Evolutionary conservation across 208 protist genomes (phyloP).

Genomic region (Acanthamoeba triangularis): DNA sequence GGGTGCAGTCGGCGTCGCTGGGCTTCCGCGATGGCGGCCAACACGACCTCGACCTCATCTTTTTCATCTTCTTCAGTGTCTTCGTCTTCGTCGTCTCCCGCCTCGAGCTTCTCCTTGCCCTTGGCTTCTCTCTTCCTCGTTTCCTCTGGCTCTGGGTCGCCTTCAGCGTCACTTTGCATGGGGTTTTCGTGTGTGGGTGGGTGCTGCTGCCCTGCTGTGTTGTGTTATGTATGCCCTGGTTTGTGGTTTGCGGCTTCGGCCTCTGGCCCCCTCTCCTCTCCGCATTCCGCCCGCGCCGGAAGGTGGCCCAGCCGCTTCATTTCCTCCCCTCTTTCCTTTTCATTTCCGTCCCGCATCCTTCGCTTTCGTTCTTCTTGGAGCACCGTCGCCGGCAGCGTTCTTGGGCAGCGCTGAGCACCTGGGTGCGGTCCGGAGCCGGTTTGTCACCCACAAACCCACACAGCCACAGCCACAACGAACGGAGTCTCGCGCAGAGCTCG

Average conservation of each 20-base stretch:
- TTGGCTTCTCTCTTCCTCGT: not conserved
- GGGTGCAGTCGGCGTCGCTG: not conserved
- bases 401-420: not conserved
- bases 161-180: not conserved
- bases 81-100: not conserved
- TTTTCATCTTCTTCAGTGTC: not conserved
- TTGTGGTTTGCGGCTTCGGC: too few relatives aligned
- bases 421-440: too few relatives aligned
- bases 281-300: too few relatives aligned
- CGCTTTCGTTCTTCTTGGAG: not conserved
- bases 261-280: too few relatives aligned
- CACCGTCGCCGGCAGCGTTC: not conserved
- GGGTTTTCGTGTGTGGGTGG: not conserved
- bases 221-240: too few relatives aligned
- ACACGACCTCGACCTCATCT: slow-evolving; percentile 14
- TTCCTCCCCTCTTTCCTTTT: not conserved
- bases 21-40: not conserved
- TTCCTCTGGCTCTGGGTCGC: not conserved
- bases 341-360: not conserved
- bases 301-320: not conserved
- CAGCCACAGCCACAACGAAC: too few relatives aligned
- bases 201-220: not conserved
- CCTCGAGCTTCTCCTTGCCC: not conserved
- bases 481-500: too few relatives aligned
- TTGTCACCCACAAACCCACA: too few relatives aligned